Conservation (phyloP, 2,329 filamentous ascomycete genomes). For the Fusarium pseudonygamai region DNA sequence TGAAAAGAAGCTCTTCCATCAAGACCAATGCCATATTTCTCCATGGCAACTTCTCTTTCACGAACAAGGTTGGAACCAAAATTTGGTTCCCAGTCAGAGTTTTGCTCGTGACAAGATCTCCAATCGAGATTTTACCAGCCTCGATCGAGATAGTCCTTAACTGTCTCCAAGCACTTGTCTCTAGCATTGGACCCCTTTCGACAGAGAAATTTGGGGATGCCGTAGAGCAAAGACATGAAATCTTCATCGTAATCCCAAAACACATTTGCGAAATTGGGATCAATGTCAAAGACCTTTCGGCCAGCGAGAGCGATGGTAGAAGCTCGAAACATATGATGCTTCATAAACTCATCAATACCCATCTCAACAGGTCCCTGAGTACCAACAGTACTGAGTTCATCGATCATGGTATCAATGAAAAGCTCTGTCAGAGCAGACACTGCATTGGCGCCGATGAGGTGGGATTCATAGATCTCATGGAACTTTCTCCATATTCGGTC, state of each 20-base stretch:
- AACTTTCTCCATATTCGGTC: conserved; percentile 39
- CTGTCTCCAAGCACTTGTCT: conserved; percentile 31
- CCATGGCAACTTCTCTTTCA: conserved; percentile 35
- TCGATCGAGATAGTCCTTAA: conserved; percentile 18
- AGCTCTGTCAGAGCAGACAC: conserved; percentile 27
- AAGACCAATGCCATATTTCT: conserved; percentile 35
- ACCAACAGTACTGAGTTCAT: conserved; percentile 11
- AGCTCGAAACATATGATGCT: conserved; percentile 37
- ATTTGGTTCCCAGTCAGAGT: conserved; percentile 34
- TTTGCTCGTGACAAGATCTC: not conserved
- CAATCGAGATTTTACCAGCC: conserved; percentile 30
- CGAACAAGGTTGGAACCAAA: conserved; percentile 39
- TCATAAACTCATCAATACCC: conserved; percentile 35
- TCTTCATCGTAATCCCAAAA: conserved; percentile 39
- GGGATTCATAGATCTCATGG: conserved; percentile 34
- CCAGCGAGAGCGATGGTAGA: conserved; percentile 37
- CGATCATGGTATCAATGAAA: conserved; percentile 26
- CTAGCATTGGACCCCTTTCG: conserved; percentile 34
- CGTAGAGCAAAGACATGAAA: conserved; percentile 38
- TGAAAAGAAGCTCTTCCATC: conserved; percentile 38
- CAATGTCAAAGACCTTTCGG: conserved; percentile 13
- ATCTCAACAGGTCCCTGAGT: conserved; percentile 7
- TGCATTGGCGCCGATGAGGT: conserved; percentile 26
- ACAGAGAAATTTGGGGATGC: conserved; percentile 33
- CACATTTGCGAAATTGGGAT: conserved; percentile 29